Conservation (phyloP, 2,329 filamentous ascomycete species). For the Aspergillus aculeatinus region DNA sequence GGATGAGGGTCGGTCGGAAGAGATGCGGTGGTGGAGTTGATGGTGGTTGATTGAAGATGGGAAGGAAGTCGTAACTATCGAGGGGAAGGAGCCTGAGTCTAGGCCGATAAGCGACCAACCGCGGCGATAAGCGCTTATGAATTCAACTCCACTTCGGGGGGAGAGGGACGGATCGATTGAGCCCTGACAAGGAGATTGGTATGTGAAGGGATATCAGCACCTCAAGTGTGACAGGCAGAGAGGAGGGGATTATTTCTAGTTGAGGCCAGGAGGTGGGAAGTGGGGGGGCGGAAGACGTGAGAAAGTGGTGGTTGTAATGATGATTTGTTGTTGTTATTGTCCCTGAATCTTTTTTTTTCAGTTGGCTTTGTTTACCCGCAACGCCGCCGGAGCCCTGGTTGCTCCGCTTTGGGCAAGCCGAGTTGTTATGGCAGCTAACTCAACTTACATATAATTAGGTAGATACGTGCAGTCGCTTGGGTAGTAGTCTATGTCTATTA, state of each 20-base stretch:
- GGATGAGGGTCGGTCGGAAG: neutral
- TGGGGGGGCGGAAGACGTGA: neutral
- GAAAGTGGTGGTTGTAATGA: neutral
- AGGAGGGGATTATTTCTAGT: neutral
- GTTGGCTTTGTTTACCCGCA: slow-evolving; percentile 18
- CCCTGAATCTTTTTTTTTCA: slow-evolving; percentile 13
- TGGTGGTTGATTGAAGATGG: neutral
- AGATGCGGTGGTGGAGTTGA: neutral
- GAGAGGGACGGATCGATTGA: neutral
- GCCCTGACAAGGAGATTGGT: neutral
- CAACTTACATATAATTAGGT: neutral
- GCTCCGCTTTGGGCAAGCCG: slow-evolving; percentile 13
- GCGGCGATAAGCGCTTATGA: slow-evolving; percentile 22
- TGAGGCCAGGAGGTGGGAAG: neutral
- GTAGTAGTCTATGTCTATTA: too few relatives aligned
- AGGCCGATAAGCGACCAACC: slow-evolving; percentile 23
- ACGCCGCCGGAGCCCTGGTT: slow-evolving; percentile 12
- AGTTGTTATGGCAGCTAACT: slow-evolving; percentile 12
- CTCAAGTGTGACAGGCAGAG: neutral
- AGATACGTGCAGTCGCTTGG: too few relatives aligned
- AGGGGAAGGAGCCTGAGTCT: slow-evolving; percentile 1
- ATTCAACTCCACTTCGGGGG: neutral
- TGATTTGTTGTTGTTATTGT: neutral
- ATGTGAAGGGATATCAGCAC: neutral
- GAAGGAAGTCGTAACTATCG: neutral